phyloP scores from a whole-genome alignment of 495 filamentous ascomycete genomes.

The Penicillium alfredii region DNA sequence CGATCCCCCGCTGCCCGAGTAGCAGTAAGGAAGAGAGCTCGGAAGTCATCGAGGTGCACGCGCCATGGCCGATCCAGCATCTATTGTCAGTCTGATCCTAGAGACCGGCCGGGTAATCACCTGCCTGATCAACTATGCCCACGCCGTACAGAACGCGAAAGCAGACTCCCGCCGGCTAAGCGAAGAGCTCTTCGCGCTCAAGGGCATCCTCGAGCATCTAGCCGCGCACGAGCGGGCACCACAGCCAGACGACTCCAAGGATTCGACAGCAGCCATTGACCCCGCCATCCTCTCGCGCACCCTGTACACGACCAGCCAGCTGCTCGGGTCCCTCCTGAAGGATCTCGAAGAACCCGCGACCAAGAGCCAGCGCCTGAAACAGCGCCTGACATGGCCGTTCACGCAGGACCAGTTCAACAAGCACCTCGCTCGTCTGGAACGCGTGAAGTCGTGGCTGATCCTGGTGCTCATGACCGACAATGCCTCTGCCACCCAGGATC shows the following conservation, averaged over 20 bases:
- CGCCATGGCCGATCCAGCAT: constrained; percentile 19
- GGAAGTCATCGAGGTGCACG: too few relatives aligned
- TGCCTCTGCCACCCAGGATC: constrained; percentile 7
- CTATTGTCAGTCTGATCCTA: constrained; percentile 14
- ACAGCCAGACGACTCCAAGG: background rate
- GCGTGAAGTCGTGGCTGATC: constrained; percentile 24
- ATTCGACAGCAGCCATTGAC: constrained; percentile 3
- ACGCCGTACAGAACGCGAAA: constrained; percentile 13
- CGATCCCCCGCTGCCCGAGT: too few relatives aligned
- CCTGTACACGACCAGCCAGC: constrained; percentile 12
- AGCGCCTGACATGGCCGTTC: constrained; percentile 20
- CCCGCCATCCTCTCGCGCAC: constrained; percentile 8
- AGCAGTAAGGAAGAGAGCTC: too few relatives aligned
- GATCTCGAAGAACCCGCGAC: constrained; percentile 11
- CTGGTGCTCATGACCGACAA: constrained; percentile 17
- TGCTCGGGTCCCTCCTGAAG: constrained; percentile 11
- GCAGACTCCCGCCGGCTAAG: constrained; percentile 17
- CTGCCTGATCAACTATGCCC: constrained; percentile 14
- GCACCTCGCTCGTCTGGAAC: constrained; percentile 15
- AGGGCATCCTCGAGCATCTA: constrained; percentile 19
- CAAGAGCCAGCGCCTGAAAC: constrained; percentile 14
- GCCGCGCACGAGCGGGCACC: constrained; percentile 3
- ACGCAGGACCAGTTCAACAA: constrained; percentile 12
- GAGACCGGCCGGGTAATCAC: constrained; percentile 13
- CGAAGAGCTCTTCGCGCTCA: constrained; percentile 19